Evolutionary conservation across 73 alveolate species (phyloP).

Genomic region (Effrenium voratum): DNA sequence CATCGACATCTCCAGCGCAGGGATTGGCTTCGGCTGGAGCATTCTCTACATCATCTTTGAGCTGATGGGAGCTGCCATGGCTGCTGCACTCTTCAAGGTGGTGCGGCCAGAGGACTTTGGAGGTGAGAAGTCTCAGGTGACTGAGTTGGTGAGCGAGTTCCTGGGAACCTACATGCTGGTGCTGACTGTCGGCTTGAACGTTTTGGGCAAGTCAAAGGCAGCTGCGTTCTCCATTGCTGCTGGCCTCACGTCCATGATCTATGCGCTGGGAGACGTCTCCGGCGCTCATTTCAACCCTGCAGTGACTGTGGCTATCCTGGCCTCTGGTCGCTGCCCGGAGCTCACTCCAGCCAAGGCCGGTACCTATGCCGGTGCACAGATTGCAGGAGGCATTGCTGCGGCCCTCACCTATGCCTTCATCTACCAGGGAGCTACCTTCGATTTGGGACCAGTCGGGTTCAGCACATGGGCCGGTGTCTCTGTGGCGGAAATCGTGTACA

Average conservation of each 20-base stretch:
- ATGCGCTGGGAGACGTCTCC: conserved; percentile 66
- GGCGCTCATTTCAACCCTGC: conserved; percentile 82
- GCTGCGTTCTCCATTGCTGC: conserved; percentile 93
- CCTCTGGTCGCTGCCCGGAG: conserved; percentile 71
- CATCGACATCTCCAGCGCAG: conserved; percentile 80
- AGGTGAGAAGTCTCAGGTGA: conserved; percentile 27
- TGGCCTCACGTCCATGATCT: conserved; percentile 80
- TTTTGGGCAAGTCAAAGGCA: conserved; percentile 57
- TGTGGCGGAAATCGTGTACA: conserved; percentile 44
- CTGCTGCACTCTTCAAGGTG: conserved; percentile 57
- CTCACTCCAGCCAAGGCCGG: conserved; percentile 75
- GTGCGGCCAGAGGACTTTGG: conserved; percentile 77
- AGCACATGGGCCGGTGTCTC: conserved; percentile 40
- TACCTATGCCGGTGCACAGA: conserved; percentile 33
- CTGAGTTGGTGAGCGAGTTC: conserved; percentile 80
- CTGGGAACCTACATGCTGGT: conserved; percentile 87
- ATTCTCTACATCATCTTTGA: conserved; percentile 52
- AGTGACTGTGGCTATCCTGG: conserved; percentile 62
- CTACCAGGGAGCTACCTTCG: conserved; percentile 33
- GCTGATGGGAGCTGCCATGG: conserved; percentile 84
- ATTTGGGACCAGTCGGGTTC: conserved; percentile 15
- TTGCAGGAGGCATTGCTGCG: conserved; percentile 70
- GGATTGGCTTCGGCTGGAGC: conserved; percentile 47
- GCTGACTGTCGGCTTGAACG: conserved; percentile 66
- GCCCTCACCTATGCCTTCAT: conserved; percentile 35